These are phyloP conservation scores for Fusarium begoniae DNA, from an alignment of 2,329 filamentous ascomycete genomes.

Conservation along the genomic window DNA sequence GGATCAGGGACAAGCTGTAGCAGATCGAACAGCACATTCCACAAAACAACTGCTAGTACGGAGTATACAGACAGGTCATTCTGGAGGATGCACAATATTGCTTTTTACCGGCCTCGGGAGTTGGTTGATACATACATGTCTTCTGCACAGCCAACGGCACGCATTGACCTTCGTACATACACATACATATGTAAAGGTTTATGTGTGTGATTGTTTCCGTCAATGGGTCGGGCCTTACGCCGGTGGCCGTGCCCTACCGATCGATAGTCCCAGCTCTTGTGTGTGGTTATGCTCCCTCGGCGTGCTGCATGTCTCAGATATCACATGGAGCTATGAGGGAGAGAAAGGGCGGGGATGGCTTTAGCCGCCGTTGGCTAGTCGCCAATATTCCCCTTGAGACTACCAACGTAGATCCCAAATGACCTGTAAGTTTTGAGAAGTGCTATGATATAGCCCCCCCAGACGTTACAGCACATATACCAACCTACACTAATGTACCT, in stretches of 20 bases:
- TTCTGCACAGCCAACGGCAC: conserved; percentile 18
- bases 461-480: conserved; percentile 15
- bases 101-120: conserved; percentile 29
- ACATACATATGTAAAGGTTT: conserved; percentile 13
- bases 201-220: conserved; percentile 24
- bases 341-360: conserved; percentile 18
- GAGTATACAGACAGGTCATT: background rate
- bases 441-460: conserved; percentile 4
- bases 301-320: conserved; percentile 41
- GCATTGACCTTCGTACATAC: conserved; percentile 23
- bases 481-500: conserved; percentile 17
- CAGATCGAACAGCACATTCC: conserved; percentile 1
- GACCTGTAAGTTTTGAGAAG: conserved; percentile 27
- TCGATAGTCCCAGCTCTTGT: conserved; percentile 19
- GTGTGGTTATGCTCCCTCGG: conserved; percentile 17
- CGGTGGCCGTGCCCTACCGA: conserved; percentile 15
- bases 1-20: conserved; percentile 1
- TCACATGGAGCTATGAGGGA: conserved; percentile 36
- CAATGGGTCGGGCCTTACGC: conserved; percentile 30
- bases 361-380: conserved; percentile 19
- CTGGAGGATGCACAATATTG: conserved; percentile 18
- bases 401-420: conserved; percentile 28
- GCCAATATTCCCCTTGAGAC: conserved; percentile 28
- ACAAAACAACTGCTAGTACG: background rate
- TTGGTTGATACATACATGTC: conserved; percentile 2